Evolutionary conservation across 208 protist genomes (phyloP), one percentile per base, ranked within the genome.

Genomic region (Wallacemonas sp.): DNA sequence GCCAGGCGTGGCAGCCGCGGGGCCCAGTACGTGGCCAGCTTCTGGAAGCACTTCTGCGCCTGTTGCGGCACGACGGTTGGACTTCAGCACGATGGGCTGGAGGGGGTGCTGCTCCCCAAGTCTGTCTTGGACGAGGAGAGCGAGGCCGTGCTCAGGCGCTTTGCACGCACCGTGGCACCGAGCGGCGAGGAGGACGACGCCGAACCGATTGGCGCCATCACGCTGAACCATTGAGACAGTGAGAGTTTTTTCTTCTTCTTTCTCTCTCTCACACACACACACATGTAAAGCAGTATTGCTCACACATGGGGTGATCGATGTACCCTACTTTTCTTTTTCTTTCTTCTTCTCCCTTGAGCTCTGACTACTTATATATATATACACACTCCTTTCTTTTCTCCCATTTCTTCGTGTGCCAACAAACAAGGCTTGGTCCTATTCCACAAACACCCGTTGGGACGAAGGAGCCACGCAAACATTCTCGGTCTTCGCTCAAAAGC

Each of bases 51-150:
- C 74, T 89, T 84, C 22, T 95, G 90, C 54, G 25, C 61, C 16
- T 70, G 65, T 8, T 95, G 90, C 41, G 87, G 90, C 12, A 67
- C 68, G 1, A 70, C 73, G 25, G 18, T 93, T 39, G 87, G 65
- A 18, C 80, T 92, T 69, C 25, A 67, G 39, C 90, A 95, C 46
- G 72, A 74, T 12, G 79, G 76, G 1, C 65, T 91, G 46, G 74
- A 75, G n/a, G 90, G 90, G 2, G 25, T 83, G 3, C 61, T 95
- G 23, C 41, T 95, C 18, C 73, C 79, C 12, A 87, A 85, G 52
- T 38, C 72, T 5, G 45, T 77, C 7, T 73, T 95, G 2, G 74
- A 81, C 25, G 70, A 68, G 14, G 71, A 72, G 64, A 92, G 86
- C 54, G 54, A 79, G 2, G 65, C 44, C 1, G 63, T 90, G 14